Percentiles rank a stretch among this genome's conserved stretches.
Conservation (phyloP, 139 green algal genomes). For the Chlamydomonas asymmetrica region DNA sequence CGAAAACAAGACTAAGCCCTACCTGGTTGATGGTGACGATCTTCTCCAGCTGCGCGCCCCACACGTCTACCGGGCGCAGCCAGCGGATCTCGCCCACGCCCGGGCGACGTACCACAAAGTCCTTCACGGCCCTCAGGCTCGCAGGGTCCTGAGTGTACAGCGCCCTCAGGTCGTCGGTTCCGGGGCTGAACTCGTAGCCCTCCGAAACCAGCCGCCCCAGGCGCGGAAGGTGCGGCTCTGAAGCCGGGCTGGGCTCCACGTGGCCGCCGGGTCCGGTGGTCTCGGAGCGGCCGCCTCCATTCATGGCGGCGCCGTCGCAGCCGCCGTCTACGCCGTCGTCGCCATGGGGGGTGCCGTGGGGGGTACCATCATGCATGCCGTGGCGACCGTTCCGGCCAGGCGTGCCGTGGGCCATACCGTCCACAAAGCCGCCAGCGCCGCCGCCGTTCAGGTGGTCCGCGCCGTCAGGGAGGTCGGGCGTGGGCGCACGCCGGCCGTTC, state of each 20-base stretch:
- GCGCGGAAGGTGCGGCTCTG: slow-evolving; percentile 25
- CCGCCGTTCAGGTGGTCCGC: too few species aligned
- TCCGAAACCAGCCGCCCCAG: slow-evolving; percentile 40
- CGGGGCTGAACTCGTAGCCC: slow-evolving; percentile 44
- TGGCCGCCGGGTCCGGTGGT: background rate
- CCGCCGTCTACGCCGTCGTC: background rate
- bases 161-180: slow-evolving; percentile 34
- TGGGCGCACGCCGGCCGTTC: background rate
- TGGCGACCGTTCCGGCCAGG: too few species aligned
- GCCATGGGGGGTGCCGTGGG: background rate
- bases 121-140: slow-evolving; percentile 32
- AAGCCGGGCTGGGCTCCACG: background rate
- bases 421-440: too few species aligned
- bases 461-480: slow-evolving; percentile 8
- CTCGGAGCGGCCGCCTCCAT: background rate
- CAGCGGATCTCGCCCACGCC: slow-evolving; percentile 80
- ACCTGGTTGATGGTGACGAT: slow-evolving; percentile 68
- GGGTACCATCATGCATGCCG: too few species aligned
- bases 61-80: slow-evolving; percentile 80
- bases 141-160: slow-evolving; percentile 31
- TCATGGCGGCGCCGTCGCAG: background rate
- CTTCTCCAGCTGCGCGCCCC: slow-evolving; percentile 65
- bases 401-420: too few species aligned
- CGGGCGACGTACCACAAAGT: slow-evolving; percentile 72
- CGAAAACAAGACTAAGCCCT: background rate